Conservation (phyloP, 805 yeast genomes). For the Cyberlindnera veronae region DNA sequence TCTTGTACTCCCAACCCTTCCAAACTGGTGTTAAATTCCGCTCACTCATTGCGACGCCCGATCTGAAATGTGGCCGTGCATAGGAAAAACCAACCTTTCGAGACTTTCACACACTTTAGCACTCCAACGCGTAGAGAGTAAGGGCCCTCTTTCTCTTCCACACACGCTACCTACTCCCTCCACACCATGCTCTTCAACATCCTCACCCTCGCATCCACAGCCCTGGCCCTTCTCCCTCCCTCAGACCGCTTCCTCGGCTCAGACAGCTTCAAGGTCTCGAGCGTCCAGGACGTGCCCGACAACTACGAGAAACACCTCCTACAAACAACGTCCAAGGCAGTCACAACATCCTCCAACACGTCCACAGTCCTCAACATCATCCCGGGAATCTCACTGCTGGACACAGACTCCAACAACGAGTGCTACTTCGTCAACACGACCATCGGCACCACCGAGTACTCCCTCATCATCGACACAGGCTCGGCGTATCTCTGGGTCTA, state of each 20-base stretch:
- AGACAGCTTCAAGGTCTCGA: slow-evolving; percentile 11
- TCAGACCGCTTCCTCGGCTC: too few species aligned
- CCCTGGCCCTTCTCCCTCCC: slow-evolving; percentile 12
- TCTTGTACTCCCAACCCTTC: too few species aligned
- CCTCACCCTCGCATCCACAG: slow-evolving; percentile 1
- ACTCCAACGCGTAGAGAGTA: too few species aligned
- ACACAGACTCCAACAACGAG: slow-evolving; percentile 28
- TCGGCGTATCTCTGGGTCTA: slow-evolving; percentile 64
- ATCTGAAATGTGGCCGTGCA: too few species aligned
- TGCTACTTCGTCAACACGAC: slow-evolving; percentile 40
- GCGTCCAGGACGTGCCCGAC: slow-evolving; percentile 8
- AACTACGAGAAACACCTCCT: slow-evolving; percentile 5
- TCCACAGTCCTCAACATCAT: slow-evolving; percentile 23
- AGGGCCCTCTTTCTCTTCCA: background rate
- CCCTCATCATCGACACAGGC: slow-evolving; percentile 61
- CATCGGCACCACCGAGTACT: slow-evolving; percentile 40
- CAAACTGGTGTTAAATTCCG: too few species aligned
- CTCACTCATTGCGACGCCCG: too few species aligned
- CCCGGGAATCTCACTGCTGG: slow-evolving; percentile 29
- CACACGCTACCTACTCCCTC: background rate
- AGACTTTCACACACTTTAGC: too few species aligned
- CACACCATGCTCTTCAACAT: slow-evolving; percentile 3
- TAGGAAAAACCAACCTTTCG: too few species aligned
- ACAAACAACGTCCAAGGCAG: background rate
- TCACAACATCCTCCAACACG: background rate